These are phyloP conservation scores for Blastobotrys malaysiensis DNA, from an alignment of 1,139 yeast genomes.

Conservation along the genomic window DNA sequence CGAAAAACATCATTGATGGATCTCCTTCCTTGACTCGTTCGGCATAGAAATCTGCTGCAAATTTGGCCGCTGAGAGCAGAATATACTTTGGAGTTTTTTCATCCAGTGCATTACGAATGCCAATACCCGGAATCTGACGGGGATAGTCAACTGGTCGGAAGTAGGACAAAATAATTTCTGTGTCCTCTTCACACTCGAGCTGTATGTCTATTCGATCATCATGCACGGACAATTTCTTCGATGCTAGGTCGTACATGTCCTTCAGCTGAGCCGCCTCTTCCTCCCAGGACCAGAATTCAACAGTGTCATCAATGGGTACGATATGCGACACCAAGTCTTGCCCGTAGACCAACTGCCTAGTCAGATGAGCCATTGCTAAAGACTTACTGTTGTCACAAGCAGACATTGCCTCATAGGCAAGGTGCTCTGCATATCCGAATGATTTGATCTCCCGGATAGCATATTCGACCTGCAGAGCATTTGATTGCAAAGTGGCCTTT, in stretches of 20 bases:
- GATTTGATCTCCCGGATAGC: slow-evolving; percentile 51
- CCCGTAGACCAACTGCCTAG: slow-evolving; percentile 29
- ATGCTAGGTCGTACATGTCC: slow-evolving; percentile 2
- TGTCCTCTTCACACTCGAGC: neutral
- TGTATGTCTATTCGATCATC: neutral
- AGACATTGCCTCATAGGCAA: slow-evolving; percentile 48
- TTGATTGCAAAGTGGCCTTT: slow-evolving; percentile 31
- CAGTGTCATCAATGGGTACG: neutral
- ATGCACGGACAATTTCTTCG: neutral
- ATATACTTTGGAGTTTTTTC: neutral
- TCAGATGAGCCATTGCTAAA: slow-evolving; percentile 15
- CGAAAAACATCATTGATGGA: neutral
- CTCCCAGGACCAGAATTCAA: slow-evolving; percentile 1
- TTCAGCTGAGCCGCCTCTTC: slow-evolving; percentile 7
- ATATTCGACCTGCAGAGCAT: slow-evolving; percentile 42
- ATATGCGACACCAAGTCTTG: neutral
- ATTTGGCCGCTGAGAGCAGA: neutral
- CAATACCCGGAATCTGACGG: slow-evolving; percentile 9
- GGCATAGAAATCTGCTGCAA: neutral
- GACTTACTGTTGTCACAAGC: slow-evolving; percentile 36
- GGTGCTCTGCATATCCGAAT: slow-evolving; percentile 67
- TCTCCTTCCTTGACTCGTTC: neutral
- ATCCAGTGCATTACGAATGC: neutral
- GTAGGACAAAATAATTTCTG: neutral
- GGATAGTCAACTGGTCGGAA: slow-evolving; percentile 6